Evolutionary conservation across 352 stramenopile species (phyloP), one percentile per base, ranked within the genome.

Genomic region (Phytophthora pini): DNA sequence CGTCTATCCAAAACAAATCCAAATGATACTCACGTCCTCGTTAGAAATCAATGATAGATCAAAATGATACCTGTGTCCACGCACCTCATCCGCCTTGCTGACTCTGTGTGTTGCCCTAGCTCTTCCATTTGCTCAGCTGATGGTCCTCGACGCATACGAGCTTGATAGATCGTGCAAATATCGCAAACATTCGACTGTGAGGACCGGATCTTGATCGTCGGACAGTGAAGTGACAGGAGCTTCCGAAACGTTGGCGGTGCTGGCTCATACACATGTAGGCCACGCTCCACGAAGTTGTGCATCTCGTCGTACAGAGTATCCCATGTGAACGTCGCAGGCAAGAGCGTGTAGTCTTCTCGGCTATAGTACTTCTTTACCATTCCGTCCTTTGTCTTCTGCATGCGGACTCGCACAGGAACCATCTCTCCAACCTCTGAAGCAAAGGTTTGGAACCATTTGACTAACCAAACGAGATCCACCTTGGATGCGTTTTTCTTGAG

Each of bases 271-370:
- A 60, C 31, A 2, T n/a, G 15, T 44, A 22, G 12, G 5, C 31
- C 8, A 64, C 50, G 8, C 62, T 34, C 29, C 29, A 34, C 29
- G 8, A 34, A 65, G 0, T n/a, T 38, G 12, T 59, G 31, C 20
- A 75, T 67, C 26, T 70, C 45, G 3, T 62, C 39, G 52, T 68
- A 47, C 2, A 70, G 5, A 6, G 10, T 2, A 0, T 65, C 61
- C 51, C 50, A 70, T 0, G 61, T 70, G 15, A 68, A 64, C 34
- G 54, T n/a, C 0, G 56, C 44, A 7, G 61, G 56, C 3, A 68
- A 24, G 0, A 70, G 12, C 0, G 39, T 61, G 45, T 51, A 65
- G 1, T 55, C 22, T 5, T 50, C 38, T 0, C 20, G 9, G 4
- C 41, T 62, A 36, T 63, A 72, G n/a, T 60, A 63, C 20, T 46